Base-by-base conservation (phyloP, 768 basidiomycete genomes). In the Pleurotus tuber-regium region DNA sequence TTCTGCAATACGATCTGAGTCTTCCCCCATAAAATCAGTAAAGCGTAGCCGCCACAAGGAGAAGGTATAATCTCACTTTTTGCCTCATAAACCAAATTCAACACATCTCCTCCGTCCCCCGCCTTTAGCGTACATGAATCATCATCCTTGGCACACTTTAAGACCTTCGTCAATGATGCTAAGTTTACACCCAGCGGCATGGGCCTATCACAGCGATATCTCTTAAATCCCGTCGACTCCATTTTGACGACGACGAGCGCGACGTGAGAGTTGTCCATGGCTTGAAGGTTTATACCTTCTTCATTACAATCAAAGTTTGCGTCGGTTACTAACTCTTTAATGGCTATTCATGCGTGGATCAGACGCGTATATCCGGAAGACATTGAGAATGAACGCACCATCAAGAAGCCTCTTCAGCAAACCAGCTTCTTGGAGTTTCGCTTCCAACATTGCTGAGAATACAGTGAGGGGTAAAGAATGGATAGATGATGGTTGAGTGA, bases 241-340 rank as follows among this genome's bases (percentile, higher is more conserved):
- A 99, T 80, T 55, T 87, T 80, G 41, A 97, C 92, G 6, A 92
- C 75, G 33, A 99, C 96, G 58, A 98, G 89, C 1, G 96, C 97
- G 62, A 99, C 96, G 70, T 98, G 96, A 2, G 96, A 97, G 79
- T 98, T 98, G 75, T 98, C 97, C 96, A 98, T 99, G 3, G 96
- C 97, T 75, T 98, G 96, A 4, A 99, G 80, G 50, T 83, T 83
- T 59, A 99, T 87, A 28, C 95, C 97, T 57, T 95, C 92, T 57
- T 99, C 96, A 55, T 84, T 91, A 69, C 96, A 98, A 63, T 96
- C 90, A 61, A 98, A 97, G 70, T 98, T 98, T 65, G 93, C 95
- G 65, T 98, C 97, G 4, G 92, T 84, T 41, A 99, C 95, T 41
- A 98, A 85, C 66, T 98, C 97, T 70, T 97, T 98, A 81, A 98